Evolutionary conservation across 192 early-diverging fungal genomes (phyloP), one percentile per base, ranked within the genome.

Genomic region (Backusella sp.): DNA sequence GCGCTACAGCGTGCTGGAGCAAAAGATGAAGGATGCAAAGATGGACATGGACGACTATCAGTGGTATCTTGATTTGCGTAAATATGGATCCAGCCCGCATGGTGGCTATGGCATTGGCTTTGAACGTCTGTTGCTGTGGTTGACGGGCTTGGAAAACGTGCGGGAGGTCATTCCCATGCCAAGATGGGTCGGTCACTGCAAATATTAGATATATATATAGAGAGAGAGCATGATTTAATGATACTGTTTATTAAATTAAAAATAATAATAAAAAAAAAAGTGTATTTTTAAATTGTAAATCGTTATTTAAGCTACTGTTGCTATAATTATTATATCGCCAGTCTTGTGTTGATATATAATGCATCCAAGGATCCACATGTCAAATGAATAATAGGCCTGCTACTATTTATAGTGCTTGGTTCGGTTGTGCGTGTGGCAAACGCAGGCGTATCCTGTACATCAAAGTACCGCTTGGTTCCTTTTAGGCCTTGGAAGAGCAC

Each of bases 51-150:
- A 91, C 3, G 91, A 91, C 14, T 91, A 93, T 79, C 88, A 92
- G 73, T 97, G 95, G 94, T 96, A 96, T 79, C 74, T 94, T 73
- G 91, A 94, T 79, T 73, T 97, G 74, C 88, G 95, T 78, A 88
- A 89, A 74, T 97, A 84, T 72, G 96, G 96, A n/a, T 84, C 87
- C 0, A 89, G 88, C 0, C 94, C 95, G 66, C 95, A 96, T 81
- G 95, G 94, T 7, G 96, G 96, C 19, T 97, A 89, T 86, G 96
- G 96, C 6, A 87, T 97, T 74, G 96, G 96, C 1, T 92, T 97
- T 76, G 96, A 97, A 75, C 81, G 96, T 21, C 92, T 91, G 59
- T 77, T 97, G 32, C 81, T 89, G 68, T 91, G 89, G 85, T 67
- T 96, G 3, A 95, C 92, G 35, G 95, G 95, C 5, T 82, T 94